Evolutionary conservation across 371 early-diverging fungal genomes (phyloP).

Genomic region (Rhizopus stolonifer): DNA sequence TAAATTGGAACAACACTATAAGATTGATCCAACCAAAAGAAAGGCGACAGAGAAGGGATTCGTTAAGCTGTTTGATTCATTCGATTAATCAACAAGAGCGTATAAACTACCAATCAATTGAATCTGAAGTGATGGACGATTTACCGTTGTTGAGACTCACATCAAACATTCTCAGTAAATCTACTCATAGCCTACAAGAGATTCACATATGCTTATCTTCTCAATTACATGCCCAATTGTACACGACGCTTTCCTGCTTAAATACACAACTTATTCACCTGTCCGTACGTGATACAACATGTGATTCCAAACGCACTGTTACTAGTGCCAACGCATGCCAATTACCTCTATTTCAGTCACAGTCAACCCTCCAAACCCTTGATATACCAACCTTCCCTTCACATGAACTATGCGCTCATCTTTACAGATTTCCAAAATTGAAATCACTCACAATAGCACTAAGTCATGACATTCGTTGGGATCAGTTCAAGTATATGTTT

Average conservation of each 20-base stretch:
- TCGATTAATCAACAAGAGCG: not conserved
- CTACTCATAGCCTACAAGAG: not conserved
- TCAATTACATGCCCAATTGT: constrained; percentile 2
- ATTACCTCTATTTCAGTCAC: constrained; percentile 6
- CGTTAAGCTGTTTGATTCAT: constrained; percentile 2
- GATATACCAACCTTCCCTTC: constrained; percentile 29
- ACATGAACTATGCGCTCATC: constrained; percentile 1
- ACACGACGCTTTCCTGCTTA: not conserved
- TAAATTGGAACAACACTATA: constrained; percentile 19
- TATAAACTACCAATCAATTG: not conserved
- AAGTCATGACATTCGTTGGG: constrained; percentile 12
- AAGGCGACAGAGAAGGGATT: too few relatives aligned
- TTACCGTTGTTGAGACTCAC: not conserved
- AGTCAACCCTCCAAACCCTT: constrained; percentile 10
- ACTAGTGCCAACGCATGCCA: constrained; percentile 1
- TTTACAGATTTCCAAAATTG: constrained; percentile 12
- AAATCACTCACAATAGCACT: constrained; percentile 14
- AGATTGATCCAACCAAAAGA: constrained; percentile 11
- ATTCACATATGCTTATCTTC: constrained; percentile 4
- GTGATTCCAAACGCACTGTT: constrained; percentile 7
- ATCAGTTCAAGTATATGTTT: constrained; percentile 17
- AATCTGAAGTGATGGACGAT: not conserved
- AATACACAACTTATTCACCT: constrained; percentile 4
- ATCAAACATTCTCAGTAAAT: constrained; percentile 4
- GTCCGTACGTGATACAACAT: constrained; percentile 20